Conservation (phyloP, 192 early-diverging fungal species). For the Coemansia sp. region DNA sequence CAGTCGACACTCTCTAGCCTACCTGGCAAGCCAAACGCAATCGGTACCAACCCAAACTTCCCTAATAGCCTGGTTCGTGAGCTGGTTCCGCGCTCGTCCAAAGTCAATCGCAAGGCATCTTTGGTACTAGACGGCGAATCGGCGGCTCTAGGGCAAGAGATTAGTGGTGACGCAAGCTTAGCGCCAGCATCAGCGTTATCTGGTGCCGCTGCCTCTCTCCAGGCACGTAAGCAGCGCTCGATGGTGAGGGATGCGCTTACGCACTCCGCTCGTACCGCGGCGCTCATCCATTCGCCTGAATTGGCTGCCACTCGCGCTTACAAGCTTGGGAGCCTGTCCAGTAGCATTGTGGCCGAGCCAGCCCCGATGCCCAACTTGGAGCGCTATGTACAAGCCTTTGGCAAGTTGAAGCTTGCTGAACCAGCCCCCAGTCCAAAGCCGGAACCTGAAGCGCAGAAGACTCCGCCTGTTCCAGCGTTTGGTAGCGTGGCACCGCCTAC, state of each 20-base stretch:
- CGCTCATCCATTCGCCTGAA: conserved; percentile 25
- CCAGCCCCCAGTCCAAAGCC: conserved; percentile 12
- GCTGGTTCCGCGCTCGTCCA: conserved; percentile 37
- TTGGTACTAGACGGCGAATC: conserved; percentile 23
- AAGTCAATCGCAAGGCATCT: conserved; percentile 37
- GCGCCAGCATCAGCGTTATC: conserved; percentile 18
- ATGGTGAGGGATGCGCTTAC: conserved; percentile 39
- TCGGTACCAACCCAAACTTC: conserved; percentile 16
- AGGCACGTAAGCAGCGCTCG: conserved; percentile 31
- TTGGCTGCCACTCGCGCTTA: background rate
- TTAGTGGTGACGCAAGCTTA: background rate
- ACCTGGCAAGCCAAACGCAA: background rate
- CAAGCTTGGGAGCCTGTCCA: background rate
- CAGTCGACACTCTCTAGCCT: background rate
- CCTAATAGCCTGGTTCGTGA: conserved; percentile 43
- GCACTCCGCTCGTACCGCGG: conserved; percentile 20
- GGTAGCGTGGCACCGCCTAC: background rate
- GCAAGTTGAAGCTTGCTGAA: conserved; percentile 37
- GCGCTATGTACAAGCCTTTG: conserved; percentile 47
- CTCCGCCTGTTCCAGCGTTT: background rate
- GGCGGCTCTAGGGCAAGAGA: background rate
- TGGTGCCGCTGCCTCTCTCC: conserved; percentile 26
- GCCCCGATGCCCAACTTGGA: conserved; percentile 49
- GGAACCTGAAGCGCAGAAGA: background rate
- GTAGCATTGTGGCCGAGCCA: background rate